These are phyloP conservation scores for Daldinia vernicosa DNA, from an alignment of 495 filamentous ascomycete genomes.

Conservation along the genomic window DNA sequence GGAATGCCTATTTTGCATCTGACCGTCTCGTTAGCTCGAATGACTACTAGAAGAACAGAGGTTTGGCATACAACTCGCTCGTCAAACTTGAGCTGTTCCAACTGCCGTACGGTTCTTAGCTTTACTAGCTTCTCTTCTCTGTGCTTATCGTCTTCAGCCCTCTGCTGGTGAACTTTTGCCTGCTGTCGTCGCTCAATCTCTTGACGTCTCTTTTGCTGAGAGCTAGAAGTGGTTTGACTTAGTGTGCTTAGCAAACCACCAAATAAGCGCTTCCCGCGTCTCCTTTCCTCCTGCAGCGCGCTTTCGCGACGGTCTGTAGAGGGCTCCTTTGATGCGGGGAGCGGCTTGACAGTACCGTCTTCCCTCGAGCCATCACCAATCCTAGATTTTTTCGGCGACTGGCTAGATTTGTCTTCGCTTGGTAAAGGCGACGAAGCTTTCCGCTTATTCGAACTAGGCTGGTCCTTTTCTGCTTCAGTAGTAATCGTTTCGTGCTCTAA, in stretches of 20 bases:
- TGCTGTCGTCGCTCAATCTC: slow-evolving; percentile 93
- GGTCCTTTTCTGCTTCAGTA: slow-evolving; percentile 22
- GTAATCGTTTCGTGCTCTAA: slow-evolving; percentile 29
- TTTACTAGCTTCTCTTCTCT: slow-evolving; percentile 69
- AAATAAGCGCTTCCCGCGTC: slow-evolving; percentile 88
- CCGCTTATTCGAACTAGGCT: slow-evolving; percentile 34
- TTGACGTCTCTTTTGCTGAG: slow-evolving; percentile 75
- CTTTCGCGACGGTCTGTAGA: slow-evolving; percentile 52
- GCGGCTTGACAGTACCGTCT: slow-evolving; percentile 37
- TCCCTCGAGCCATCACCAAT: slow-evolving; percentile 42
- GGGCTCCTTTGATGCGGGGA: slow-evolving; percentile 48
- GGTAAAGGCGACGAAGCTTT: slow-evolving; percentile 39
- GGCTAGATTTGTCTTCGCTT: slow-evolving; percentile 20
- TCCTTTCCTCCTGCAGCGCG: slow-evolving; percentile 77
- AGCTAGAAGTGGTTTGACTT: slow-evolving; percentile 75
- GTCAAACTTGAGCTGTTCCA: slow-evolving; percentile 80
- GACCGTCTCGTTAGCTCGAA: slow-evolving; percentile 40
- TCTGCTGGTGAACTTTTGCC: slow-evolving; percentile 79
- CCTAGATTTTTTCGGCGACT: slow-evolving; percentile 43
- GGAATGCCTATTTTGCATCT: slow-evolving; percentile 84
- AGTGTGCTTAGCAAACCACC: slow-evolving; percentile 88
- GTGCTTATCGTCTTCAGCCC: slow-evolving; percentile 70
- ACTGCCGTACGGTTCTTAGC: slow-evolving; percentile 65
- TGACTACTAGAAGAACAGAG: background rate
- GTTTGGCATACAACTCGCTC: slow-evolving; percentile 72